Evolutionary conservation across 495 filamentous ascomycete genomes (phyloP).

Genomic region (Xylaria grammica): DNA sequence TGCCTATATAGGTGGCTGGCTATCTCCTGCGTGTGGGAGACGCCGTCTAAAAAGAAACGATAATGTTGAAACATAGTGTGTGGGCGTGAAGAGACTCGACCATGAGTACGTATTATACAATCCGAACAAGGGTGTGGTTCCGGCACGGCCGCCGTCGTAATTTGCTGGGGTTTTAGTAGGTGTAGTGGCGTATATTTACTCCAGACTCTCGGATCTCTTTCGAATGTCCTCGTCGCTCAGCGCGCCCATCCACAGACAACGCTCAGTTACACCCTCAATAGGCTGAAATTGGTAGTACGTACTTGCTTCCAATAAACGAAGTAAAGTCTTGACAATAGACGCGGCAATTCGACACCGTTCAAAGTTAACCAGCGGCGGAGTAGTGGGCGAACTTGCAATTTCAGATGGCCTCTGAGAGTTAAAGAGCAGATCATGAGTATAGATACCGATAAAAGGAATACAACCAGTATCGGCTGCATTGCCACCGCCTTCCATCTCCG

Average conservation of each 20-base stretch:
- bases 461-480: slow-evolving; percentile 73
- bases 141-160: neutral
- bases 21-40: slow-evolving; percentile 22
- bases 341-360: slow-evolving; percentile 91
- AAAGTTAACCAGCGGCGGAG: slow-evolving; percentile 88
- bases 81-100: slow-evolving; percentile 23
- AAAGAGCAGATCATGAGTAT: slow-evolving; percentile 96
- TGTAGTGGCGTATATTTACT: slow-evolving; percentile 31
- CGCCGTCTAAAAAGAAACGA: slow-evolving; percentile 31
- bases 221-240: slow-evolving; percentile 83
- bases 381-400: slow-evolving; percentile 66
- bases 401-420: slow-evolving; percentile 86
- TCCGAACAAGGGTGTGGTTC: slow-evolving; percentile 16
- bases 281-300: slow-evolving; percentile 84
- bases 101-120: slow-evolving; percentile 34
- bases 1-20: neutral
- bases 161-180: neutral
- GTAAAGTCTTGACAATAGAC: slow-evolving; percentile 88
- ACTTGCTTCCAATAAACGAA: slow-evolving; percentile 90
- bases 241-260: slow-evolving; percentile 94
- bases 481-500: slow-evolving; percentile 81
- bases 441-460: slow-evolving; percentile 94
- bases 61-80: slow-evolving; percentile 32
- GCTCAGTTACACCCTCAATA: slow-evolving; percentile 83
- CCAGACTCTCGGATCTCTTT: slow-evolving; percentile 45